Evolutionary conservation across 225 moss, liverwort and hornwort genomes (phyloP).

Genomic region (Bryoerythrophyllum caledonicum): DNA sequence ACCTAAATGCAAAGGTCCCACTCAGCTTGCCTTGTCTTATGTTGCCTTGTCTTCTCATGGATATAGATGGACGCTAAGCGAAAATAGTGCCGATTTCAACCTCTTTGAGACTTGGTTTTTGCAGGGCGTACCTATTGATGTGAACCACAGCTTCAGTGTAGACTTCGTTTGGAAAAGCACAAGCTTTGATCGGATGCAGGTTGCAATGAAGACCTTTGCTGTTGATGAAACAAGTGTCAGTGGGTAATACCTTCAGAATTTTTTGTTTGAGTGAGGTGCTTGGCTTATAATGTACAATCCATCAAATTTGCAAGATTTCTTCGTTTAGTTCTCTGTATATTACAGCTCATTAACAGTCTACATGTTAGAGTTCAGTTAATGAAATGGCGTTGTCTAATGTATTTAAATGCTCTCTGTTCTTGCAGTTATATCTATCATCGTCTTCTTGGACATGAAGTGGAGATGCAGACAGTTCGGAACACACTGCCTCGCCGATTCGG

Average conservation of each 20-base stretch:
- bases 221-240: constrained; percentile 99
- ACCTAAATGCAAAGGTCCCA: background rate
- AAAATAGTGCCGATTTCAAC: background rate
- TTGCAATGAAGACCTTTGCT: constrained; percentile 98
- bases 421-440: constrained; percentile 96
- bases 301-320: background rate
- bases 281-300: background rate
- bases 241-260: constrained; percentile 52
- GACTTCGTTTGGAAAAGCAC: constrained; percentile 99
- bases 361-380: background rate
- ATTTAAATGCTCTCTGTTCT: background rate
- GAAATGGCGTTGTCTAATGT: background rate
- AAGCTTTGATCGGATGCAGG: constrained; percentile 99
- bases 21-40: background rate
- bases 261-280: constrained; percentile 3
- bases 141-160: constrained; percentile 97
- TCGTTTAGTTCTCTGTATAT: background rate
- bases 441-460: constrained; percentile 89
- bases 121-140: constrained; percentile 95
- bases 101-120: constrained; percentile 20
- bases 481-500: constrained; percentile 92
- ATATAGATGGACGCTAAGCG: background rate
- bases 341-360: background rate
- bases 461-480: constrained; percentile 86
- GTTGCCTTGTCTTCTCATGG: background rate